A percentile compares a stretch with the other conserved stretches of the same genome.
phyloP scores from a whole-genome alignment of 192 early-diverging fungal genomes.

The Thamnidium elegans region DNA sequence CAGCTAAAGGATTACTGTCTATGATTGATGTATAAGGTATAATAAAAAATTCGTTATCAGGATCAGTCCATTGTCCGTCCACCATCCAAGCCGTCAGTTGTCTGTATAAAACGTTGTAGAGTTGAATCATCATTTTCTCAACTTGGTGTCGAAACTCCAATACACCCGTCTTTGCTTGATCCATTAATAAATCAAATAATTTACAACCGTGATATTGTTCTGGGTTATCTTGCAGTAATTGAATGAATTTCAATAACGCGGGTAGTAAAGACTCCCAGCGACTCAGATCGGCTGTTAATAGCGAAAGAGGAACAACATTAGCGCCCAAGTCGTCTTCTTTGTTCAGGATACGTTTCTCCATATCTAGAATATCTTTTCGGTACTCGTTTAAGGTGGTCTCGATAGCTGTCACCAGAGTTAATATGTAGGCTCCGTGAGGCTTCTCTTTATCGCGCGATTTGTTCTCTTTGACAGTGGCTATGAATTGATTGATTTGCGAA shows the following conservation, averaged over 20 bases:
- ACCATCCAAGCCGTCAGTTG: conserved; percentile 67
- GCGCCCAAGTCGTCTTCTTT: conserved; percentile 47
- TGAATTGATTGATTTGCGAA: conserved; percentile 40
- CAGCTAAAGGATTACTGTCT: background rate
- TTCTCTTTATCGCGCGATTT: background rate
- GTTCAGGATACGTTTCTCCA: conserved; percentile 50
- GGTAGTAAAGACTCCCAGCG: conserved; percentile 55
- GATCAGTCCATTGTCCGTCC: conserved; percentile 60
- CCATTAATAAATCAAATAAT: conserved; percentile 51
- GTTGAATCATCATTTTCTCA: conserved; percentile 43
- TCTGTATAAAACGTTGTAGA: conserved; percentile 52
- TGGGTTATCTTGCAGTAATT: conserved; percentile 35
- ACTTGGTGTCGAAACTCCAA: conserved; percentile 47
- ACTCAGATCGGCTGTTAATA: conserved; percentile 38
- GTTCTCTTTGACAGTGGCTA: conserved; percentile 15
- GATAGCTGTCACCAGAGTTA: conserved; percentile 48
- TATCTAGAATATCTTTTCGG: conserved; percentile 44
- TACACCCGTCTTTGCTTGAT: conserved; percentile 51
- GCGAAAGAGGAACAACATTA: conserved; percentile 43
- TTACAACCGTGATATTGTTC: conserved; percentile 40
- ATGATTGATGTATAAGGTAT: background rate
- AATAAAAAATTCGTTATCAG: conserved; percentile 68
- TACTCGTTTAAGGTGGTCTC: conserved; percentile 44
- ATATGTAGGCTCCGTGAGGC: conserved; percentile 45
- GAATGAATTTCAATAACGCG: conserved; percentile 40